phyloP scores from a whole-genome alignment of 148 eudicot genomes.

The Silene latifolia region DNA sequence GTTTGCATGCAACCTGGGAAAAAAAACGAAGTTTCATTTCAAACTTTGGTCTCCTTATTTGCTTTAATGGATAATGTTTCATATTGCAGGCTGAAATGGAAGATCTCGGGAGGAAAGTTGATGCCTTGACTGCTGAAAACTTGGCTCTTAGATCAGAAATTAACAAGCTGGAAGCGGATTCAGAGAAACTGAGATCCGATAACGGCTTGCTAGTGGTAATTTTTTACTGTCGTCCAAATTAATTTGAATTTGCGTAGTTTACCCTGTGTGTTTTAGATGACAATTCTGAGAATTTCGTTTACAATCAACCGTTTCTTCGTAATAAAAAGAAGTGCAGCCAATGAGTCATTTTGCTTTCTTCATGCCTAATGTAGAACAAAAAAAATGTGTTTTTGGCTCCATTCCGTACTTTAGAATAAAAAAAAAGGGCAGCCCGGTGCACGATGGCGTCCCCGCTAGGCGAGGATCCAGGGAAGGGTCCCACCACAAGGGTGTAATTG shows the following conservation, averaged over 20 bases:
- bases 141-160: slow-evolving; percentile 44
- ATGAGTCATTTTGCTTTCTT: too few relatives aligned
- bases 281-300: neutral
- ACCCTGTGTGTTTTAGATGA: neutral
- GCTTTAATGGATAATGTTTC: neutral
- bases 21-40: neutral
- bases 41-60: neutral
- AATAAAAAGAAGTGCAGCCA: too few relatives aligned
- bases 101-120: slow-evolving; percentile 42
- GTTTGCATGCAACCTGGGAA: slow-evolving; percentile 13
- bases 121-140: slow-evolving; percentile 40
- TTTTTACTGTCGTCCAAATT: neutral
- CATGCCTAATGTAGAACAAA: too few relatives aligned
- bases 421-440: too few relatives aligned
- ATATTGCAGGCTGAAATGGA: slow-evolving; percentile 48
- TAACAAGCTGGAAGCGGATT: slow-evolving; percentile 34
- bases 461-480: too few relatives aligned
- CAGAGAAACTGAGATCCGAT: slow-evolving; percentile 39
- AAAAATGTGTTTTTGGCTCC: too few relatives aligned
- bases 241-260: neutral
- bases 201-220: slow-evolving; percentile 36
- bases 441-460: too few relatives aligned
- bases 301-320: too few relatives aligned
- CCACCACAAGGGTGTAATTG: too few relatives aligned
- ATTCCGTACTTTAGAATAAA: too few relatives aligned